Evolutionary conservation across 441 rosid genomes (phyloP), one percentile per base, ranked within the genome.

Genomic region (Pelargonium myrrhifolium): DNA sequence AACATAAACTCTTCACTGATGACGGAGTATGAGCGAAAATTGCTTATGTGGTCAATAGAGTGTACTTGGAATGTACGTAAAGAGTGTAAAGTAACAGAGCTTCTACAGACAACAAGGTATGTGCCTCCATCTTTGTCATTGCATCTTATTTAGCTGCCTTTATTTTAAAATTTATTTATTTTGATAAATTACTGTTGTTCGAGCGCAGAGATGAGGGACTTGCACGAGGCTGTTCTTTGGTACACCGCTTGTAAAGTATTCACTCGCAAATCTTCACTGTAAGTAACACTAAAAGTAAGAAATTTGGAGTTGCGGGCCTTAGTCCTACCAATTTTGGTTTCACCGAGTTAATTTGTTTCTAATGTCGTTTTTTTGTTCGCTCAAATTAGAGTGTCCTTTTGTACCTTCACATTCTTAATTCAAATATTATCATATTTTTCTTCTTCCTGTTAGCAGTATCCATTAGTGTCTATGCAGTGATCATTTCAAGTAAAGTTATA

Each of bases 211-310:
- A 53, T 20, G 6, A 20, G 18, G 18, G 59, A 53, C 2, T 3
- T 53, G 20, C 59, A 20, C 20, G 59, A 53, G 7, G 24, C 21
- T 8, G 8, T 53, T 53, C 10, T 8, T 15, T 53, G 59, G 10
- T 53, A 53, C 59, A 17, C 22, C 59, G 21, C 21, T 53, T 53
- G 59, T 53, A 53, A 53, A 53, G 59, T 53, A 53, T 53, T 53
- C 59, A 17, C 59, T 53, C 21, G 24, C 7, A 53, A 15, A 53
- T 15, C 24, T 15, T 17, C 20, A 53, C 59, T 53, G 59, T 53
- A 53, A 53, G 59, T 53, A 53, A 21, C 59, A 15, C 22, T 53
- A 53, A 53, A 53, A 53, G 22, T 3, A 53, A 15, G 59, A 53
- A n/a, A 51, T 53, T 53, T 15, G 59, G 21, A 22, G 53, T 45